These are phyloP conservation scores for Mortierella antarctica DNA, from an alignment of 192 early-diverging fungal genomes.

Conservation along the genomic window DNA sequence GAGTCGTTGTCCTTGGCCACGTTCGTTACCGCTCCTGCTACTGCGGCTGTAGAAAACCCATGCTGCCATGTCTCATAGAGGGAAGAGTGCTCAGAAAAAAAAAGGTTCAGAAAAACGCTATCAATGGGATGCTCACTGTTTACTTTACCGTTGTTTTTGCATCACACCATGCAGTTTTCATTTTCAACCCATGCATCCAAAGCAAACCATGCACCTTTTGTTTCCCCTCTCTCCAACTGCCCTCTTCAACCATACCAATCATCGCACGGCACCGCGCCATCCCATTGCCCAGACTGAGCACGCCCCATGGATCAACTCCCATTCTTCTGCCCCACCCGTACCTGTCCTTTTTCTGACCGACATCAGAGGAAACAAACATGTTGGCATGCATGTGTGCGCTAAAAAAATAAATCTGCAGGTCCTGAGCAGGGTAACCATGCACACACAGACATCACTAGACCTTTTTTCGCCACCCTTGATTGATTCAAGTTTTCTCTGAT, in stretches of 20 bases:
- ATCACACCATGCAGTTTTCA: background rate
- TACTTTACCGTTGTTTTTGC: background rate
- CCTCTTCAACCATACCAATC: conserved; percentile 18
- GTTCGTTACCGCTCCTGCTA: too few species aligned
- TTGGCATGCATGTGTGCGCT: background rate
- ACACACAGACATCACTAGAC: too few species aligned
- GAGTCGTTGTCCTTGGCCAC: too few species aligned
- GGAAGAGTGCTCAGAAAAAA: background rate
- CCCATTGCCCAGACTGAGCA: background rate
- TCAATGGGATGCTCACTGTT: too few species aligned
- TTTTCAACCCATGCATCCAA: background rate
- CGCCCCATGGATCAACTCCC: background rate
- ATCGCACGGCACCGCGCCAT: conserved; percentile 13
- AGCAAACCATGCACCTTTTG: background rate
- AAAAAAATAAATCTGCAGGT: background rate
- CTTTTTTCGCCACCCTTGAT: too few species aligned
- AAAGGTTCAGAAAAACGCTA: background rate
- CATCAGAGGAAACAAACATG: too few species aligned
- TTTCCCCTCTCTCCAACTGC: background rate
- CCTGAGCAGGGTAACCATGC: too few species aligned
- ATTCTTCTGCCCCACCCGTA: background rate
- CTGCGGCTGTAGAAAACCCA: too few species aligned
- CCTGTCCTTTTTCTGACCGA: background rate
- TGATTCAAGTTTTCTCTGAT: too few species aligned
- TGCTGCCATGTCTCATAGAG: too few species aligned